A percentile compares a stretch with the other conserved stretches of the same genome.
Conservation (phyloP, 495 filamentous ascomycete species). For the Neurospora discreta region DNA sequence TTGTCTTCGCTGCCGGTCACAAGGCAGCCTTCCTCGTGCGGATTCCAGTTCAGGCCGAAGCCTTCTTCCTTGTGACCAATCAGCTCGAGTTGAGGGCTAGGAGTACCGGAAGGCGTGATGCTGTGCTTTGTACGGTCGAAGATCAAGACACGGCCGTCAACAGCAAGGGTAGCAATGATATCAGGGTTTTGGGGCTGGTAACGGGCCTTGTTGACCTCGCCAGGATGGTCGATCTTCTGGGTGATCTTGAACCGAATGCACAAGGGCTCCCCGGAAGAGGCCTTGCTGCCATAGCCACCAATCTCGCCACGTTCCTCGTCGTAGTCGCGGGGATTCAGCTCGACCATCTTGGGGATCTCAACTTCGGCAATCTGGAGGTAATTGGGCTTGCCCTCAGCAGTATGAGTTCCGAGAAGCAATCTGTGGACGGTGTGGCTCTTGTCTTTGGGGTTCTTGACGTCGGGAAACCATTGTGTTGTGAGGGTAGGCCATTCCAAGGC, state of each 20-base stretch:
- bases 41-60: conserved; percentile 92
- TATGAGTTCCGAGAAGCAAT: conserved; percentile 89
- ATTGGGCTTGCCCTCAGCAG: conserved; percentile 74
- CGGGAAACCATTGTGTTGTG: conserved; percentile 96
- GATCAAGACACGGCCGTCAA: conserved; percentile 77
- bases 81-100: conserved; percentile 74
- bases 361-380: conserved; percentile 92
- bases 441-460: conserved; percentile 74
- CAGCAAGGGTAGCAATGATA: conserved; percentile 88
- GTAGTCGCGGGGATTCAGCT: conserved; percentile 65
- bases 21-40: conserved; percentile 68
- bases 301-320: conserved; percentile 88
- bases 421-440: conserved; percentile 85
- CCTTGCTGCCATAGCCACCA: conserved; percentile 78
- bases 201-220: conserved; percentile 96
- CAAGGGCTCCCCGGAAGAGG: conserved; percentile 32
- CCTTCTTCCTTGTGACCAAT: conserved; percentile 81
- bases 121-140: conserved; percentile 95
- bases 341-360: conserved; percentile 71
- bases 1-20: conserved; percentile 84
- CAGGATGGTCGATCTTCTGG: conserved; percentile 92
- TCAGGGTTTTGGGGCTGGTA: conserved; percentile 98
- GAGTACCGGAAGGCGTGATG: conserved; percentile 54
- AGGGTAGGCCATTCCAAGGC: conserved; percentile 97
- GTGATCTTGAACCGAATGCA: conserved; percentile 77